phyloP scores from a whole-genome alignment of 1,284 basidiomycete species.

The Austroboletus rostrupii region DNA sequence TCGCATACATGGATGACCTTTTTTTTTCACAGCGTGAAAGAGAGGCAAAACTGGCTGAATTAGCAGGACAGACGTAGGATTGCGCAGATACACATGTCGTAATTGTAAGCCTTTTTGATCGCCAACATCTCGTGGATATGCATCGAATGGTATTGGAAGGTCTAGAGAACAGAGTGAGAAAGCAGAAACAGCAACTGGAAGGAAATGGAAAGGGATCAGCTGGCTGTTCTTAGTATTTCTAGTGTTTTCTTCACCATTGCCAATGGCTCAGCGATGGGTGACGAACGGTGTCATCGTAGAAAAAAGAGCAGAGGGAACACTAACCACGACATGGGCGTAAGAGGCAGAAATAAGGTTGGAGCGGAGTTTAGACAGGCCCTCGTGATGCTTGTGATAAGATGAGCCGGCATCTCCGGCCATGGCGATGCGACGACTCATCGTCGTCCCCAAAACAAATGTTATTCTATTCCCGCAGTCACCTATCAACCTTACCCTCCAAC shows the following conservation, averaged over 20 bases:
- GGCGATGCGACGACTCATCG: slow-evolving; percentile 9
- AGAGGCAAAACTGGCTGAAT: slow-evolving; percentile 19
- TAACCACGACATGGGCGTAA: neutral
- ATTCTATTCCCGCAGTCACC: neutral
- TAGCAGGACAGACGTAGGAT: slow-evolving; percentile 15
- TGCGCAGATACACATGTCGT: neutral
- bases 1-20: slow-evolving; percentile 8
- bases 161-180: slow-evolving; percentile 15
- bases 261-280: slow-evolving; percentile 29
- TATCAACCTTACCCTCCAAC: neutral
- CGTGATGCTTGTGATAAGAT: no score
- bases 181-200: neutral
- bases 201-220: slow-evolving; percentile 20
- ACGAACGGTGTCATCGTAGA: slow-evolving; percentile 22
- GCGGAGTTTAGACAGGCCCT: no score
- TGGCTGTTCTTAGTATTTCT: slow-evolving; percentile 33
- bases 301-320: neutral
- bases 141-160: slow-evolving; percentile 1
- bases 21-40: slow-evolving; percentile 27
- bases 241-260: slow-evolving; percentile 30
- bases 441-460: neutral
- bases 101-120: neutral
- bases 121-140: neutral
- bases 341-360: no score
- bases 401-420: neutral